phyloP scores from a whole-genome alignment of 345 rosid species.

The Acer saccharum region DNA sequence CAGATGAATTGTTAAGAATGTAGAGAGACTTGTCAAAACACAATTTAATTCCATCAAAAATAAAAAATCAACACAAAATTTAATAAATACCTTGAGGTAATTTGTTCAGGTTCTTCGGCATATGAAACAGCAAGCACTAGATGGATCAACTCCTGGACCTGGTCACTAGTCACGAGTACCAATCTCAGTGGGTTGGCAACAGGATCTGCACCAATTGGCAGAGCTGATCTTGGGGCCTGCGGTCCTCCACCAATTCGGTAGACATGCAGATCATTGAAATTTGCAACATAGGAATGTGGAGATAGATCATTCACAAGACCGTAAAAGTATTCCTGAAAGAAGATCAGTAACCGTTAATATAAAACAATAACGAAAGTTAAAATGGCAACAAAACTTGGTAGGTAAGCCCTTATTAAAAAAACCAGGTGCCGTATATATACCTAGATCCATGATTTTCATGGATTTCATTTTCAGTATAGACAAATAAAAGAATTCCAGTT shows the following conservation, averaged over 20 bases:
- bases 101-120: slow-evolving; percentile 76
- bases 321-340: slow-evolving; percentile 81
- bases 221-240: slow-evolving; percentile 83
- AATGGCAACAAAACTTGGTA: neutral
- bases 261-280: slow-evolving; percentile 64
- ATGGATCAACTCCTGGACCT: slow-evolving; percentile 63
- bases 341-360: neutral
- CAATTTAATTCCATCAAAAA: too few species aligned
- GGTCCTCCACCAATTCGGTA: slow-evolving; percentile 89
- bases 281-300: slow-evolving; percentile 69
- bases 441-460: neutral
- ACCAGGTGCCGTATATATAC: neutral
- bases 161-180: slow-evolving; percentile 57
- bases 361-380: neutral
- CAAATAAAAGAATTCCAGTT: neutral
- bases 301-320: slow-evolving; percentile 76
- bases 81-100: slow-evolving; percentile 58
- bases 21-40: neutral
- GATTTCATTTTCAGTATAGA: neutral
- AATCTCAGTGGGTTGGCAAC: slow-evolving; percentile 68
- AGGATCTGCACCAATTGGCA: slow-evolving; percentile 75
- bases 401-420: neutral
- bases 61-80: neutral
- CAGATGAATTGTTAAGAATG: neutral
- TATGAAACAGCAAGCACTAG: slow-evolving; percentile 85